A percentile compares a stretch with the other conserved stretches of the same genome.
Evolutionary conservation across 495 filamentous ascomycete species (phyloP).

Genomic region (Rusavskia elegans): DNA sequence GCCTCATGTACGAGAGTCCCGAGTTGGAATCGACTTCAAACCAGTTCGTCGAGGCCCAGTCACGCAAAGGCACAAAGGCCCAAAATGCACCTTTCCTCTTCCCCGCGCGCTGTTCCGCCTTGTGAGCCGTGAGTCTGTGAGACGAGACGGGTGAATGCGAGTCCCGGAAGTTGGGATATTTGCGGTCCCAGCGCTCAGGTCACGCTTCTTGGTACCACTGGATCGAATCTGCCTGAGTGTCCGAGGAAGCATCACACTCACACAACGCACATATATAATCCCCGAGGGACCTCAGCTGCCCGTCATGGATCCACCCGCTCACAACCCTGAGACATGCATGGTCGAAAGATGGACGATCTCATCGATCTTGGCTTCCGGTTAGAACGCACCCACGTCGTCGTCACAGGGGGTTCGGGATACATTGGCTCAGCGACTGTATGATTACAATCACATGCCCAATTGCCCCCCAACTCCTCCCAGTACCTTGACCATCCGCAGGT

Average conservation of each 20-base stretch:
- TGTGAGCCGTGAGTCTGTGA: not conserved
- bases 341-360: not conserved
- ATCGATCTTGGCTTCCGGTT: constrained; percentile 18
- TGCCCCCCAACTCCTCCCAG: too few species aligned
- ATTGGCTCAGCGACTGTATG: constrained; percentile 16
- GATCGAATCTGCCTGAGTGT: too few species aligned
- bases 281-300: too few species aligned
- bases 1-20: not conserved
- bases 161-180: too few species aligned
- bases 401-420: constrained; percentile 15
- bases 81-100: not conserved
- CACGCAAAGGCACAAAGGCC: not conserved
- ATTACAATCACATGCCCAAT: too few species aligned
- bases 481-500: not conserved
- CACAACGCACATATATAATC: too few species aligned
- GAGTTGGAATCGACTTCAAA: not conserved
- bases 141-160: too few species aligned
- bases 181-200: too few species aligned
- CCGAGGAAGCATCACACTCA: too few species aligned
- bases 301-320: too few species aligned
- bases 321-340: not conserved
- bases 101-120: not conserved
- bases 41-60: too few species aligned
- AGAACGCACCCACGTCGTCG: constrained; percentile 15
- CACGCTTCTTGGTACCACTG: too few species aligned